Evolutionary conservation across 2,329 filamentous ascomycete genomes (phyloP), one percentile per base, ranked within the genome.

Genomic region (Xylaria arbuscula): DNA sequence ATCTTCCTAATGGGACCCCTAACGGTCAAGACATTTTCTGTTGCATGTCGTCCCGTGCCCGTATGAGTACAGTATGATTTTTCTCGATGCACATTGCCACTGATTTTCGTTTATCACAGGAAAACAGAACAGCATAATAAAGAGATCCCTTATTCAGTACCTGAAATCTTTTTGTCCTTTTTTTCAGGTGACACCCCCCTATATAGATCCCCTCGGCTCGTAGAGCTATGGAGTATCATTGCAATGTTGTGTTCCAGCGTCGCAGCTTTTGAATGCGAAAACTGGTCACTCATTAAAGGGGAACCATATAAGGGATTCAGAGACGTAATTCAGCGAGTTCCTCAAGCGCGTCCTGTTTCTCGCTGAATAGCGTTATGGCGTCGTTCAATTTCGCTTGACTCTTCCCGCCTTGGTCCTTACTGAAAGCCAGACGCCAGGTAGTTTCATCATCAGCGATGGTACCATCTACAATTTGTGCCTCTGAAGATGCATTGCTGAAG

Each of bases 301-400:
- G 6, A 17, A 9, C 7, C 7, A 24, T 53, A 47, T 32, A 24
- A 38, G 8, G 22, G 32, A 11, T 2, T 53, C 28, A 53, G 2
- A 54, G 51, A 11, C 10, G 13, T 19, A n/a, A 15, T 6, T 2
- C 19, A 19, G 36, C 53, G 3, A 64, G 34, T 22, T 40, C 32
- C 34, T 64, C 62, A 28, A 64, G 53, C 13, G 32, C 53, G n/a
- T 64, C 45, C 19, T 64, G 62, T 40, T 64, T 64, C 24, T 64
- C 15, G 11, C 42, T 22, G 17, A 64, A 64, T 8, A 64, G 9
- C 22, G 40, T 32, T 5, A 64, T 51, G 11, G 62, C 62, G 7
- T 64, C 53, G 11, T 57, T 64, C 19, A 64, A 57, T 17, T 28
- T 64, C 42, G 40, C 34, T 50, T 64, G 42, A 4, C 42, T 57